These are phyloP conservation scores for Colletotrichum gigasporum DNA, from an alignment of 2,329 filamentous ascomycete genomes.

Conservation along the genomic window DNA sequence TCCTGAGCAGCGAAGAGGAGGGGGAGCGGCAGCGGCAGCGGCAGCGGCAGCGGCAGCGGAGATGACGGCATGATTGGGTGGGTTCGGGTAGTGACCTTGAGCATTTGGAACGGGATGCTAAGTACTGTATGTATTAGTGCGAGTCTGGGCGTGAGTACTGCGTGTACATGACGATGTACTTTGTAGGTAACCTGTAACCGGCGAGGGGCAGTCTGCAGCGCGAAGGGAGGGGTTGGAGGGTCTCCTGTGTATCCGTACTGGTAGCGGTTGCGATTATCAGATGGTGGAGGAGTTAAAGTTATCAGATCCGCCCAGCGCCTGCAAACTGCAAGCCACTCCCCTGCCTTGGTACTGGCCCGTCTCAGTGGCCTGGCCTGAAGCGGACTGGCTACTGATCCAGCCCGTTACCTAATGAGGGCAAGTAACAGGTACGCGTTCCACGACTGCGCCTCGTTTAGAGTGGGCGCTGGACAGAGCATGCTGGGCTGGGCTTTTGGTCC, in stretches of 20 bases:
- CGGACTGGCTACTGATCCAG: slow-evolving; percentile 10
- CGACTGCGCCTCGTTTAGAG: slow-evolving; percentile 15
- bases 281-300: slow-evolving; percentile 35
- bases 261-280: slow-evolving; percentile 21
- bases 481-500: not conserved
- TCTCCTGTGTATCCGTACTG: not conserved
- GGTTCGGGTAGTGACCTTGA: slow-evolving; percentile 2
- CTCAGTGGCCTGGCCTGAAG: slow-evolving; percentile 5
- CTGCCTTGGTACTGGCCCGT: slow-evolving; percentile 1
- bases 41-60: not conserved
- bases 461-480: not conserved
- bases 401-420: slow-evolving; percentile 12
- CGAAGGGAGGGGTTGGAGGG: no score
- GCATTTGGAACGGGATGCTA: not conserved
- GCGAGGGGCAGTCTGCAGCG: no score
- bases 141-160: no score
- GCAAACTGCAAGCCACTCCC: slow-evolving; percentile 25
- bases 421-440: slow-evolving; percentile 1
- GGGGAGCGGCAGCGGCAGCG: not conserved
- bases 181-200: no score
- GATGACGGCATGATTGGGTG: slow-evolving; percentile 26
- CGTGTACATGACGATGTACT: no score
- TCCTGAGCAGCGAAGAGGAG: slow-evolving; percentile 9
- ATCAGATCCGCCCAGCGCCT: slow-evolving; percentile 33
- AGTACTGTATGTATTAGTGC: slow-evolving; percentile 8